phyloP scores from a whole-genome alignment of 129 eudicot genomes.

The Centrapalus pauciflorus region DNA sequence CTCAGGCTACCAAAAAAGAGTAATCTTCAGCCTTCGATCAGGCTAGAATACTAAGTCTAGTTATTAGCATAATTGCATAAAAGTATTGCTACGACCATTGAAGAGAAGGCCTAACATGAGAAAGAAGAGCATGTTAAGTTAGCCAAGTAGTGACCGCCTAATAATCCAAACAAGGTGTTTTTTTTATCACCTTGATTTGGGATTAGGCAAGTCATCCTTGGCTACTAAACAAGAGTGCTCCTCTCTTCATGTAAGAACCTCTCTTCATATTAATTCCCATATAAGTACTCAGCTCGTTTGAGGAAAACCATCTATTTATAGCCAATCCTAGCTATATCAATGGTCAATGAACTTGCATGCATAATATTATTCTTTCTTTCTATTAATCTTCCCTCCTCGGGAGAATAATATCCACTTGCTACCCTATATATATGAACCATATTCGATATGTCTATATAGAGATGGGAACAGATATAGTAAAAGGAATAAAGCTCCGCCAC shows the following conservation, averaged over 20 bases:
- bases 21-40: too few relatives aligned
- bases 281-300: too few relatives aligned
- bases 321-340: neutral
- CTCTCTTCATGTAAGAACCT: neutral
- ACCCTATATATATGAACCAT: neutral
- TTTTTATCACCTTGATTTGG: conserved; percentile 7
- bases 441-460: neutral
- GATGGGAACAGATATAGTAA: neutral
- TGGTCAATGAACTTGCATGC: neutral
- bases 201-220: conserved; percentile 33
- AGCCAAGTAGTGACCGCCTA: conserved; percentile 22
- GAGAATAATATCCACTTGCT: neutral
- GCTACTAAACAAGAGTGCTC: conserved; percentile 26
- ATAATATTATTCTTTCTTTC: neutral
- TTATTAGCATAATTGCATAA: too few relatives aligned
- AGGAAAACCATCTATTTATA: conserved; percentile 11
- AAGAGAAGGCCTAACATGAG: conserved; percentile 22
- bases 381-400: neutral
- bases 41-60: too few relatives aligned
- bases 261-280: neutral
- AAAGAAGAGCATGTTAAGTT: conserved; percentile 25
- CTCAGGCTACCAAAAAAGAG: too few relatives aligned
- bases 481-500: neutral
- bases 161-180: conserved; percentile 3
- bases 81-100: neutral